These are phyloP conservation scores for Yamadazyma sp. DNA, from an alignment of 1,139 yeast species.

Conservation along the genomic window DNA sequence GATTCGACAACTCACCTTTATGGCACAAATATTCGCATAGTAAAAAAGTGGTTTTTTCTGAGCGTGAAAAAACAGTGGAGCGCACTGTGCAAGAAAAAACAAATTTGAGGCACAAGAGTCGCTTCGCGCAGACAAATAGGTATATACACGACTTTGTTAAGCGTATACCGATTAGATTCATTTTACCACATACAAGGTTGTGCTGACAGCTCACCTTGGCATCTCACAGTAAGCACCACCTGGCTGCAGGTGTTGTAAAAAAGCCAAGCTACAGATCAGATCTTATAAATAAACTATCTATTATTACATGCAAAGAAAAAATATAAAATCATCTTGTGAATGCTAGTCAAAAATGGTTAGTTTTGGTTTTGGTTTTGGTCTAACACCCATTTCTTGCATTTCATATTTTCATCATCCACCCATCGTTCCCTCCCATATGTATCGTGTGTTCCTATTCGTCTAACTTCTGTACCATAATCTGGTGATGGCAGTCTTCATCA, in stretches of 20 bases:
- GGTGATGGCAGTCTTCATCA: conserved; percentile 77
- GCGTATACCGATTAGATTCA: no score
- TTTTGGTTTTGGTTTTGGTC: background rate
- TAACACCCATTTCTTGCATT: background rate
- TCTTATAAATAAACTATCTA: conserved; percentile 4
- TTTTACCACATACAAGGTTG: no score
- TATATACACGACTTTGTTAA: background rate
- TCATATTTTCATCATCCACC: background rate
- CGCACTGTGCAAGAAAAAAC: background rate
- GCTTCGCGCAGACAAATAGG: background rate
- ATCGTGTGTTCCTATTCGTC: background rate
- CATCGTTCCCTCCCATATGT: background rate
- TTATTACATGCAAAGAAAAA: conserved; percentile 5
- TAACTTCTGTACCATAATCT: conserved; percentile 84
- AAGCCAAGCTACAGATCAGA: no score
- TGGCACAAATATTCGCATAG: background rate
- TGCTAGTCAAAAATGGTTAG: background rate
- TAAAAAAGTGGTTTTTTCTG: background rate
- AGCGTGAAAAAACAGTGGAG: background rate
- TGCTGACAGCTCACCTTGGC: no score
- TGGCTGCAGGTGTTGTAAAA: no score
- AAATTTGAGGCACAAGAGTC: background rate
- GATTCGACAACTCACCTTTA: background rate
- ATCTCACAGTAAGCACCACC: background rate
- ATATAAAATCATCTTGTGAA: background rate